Base-by-base conservation (phyloP, 2,329 filamentous ascomycete species). In the Alternaria viburni region DNA sequence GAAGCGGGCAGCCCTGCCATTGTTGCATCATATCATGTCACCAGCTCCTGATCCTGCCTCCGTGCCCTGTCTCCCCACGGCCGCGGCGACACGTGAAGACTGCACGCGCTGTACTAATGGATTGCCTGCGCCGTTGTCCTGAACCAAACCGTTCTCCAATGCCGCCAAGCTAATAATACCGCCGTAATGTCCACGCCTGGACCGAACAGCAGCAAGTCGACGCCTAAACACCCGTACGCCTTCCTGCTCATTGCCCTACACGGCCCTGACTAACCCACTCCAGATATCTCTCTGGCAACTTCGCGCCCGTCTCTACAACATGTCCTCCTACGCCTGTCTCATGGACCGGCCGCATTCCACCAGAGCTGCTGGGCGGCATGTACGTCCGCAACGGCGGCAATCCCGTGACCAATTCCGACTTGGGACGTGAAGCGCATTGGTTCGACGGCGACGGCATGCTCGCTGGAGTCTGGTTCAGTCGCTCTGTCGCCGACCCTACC, bases 371-470 rank as follows among this genome's bases (percentile, higher is more conserved):
- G 9, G 90, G 89, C 2, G 90, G 90, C 12, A 86, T 92, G 77
- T 92, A 92, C 71, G 87, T 92, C 26, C 87, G 90, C 15, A 93
- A 92, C 73, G 90, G 90, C 44, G 88, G 87, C 26, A 92, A 92
- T 70, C 89, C 90, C 6, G 81, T 90, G 8, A 84, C 84, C 26
- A 89, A 91, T 61, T 81, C 86, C 21, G 86, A 90, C 57, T 75
- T 87, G 3, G 85, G 84, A 43, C 84, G 88, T 66, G 88, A 90
- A 72, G 85, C 88, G 9, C 90, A 92, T 73, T 92, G 89, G 89
- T 92, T 92, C 65, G 90, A 92, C 69, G 90, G 90, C 30, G 90
- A 92, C 74, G 90, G 90, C 5, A 92, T 92, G 90, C 85, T 92
- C 11, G 87, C 87, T 28, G 90, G 90, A 2, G 89, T 92, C 0